Conservation (phyloP, 2,329 filamentous ascomycete species). For the Grosmannia huntii region DNA sequence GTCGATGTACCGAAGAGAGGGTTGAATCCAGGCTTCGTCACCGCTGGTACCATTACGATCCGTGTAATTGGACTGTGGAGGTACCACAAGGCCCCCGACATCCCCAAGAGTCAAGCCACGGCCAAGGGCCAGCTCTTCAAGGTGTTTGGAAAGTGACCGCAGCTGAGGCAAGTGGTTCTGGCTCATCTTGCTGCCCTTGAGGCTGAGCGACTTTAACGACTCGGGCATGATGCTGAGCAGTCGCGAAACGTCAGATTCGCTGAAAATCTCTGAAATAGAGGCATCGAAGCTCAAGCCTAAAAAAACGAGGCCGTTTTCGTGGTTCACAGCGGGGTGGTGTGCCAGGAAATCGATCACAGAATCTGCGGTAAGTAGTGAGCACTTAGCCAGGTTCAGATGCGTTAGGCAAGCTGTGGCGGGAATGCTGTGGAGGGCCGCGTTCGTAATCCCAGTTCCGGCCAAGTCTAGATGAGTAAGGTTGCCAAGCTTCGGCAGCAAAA, state of each 20-base stretch:
- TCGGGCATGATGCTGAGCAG: slow-evolving; percentile 54
- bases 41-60: background rate
- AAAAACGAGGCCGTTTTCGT: slow-evolving; percentile 45
- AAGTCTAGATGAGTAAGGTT: slow-evolving; percentile 66
- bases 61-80: slow-evolving; percentile 22
- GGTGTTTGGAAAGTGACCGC: slow-evolving; percentile 51
- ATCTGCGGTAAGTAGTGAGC: slow-evolving; percentile 53
- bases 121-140: slow-evolving; percentile 66
- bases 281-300: slow-evolving; percentile 63
- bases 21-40: slow-evolving; percentile 35
- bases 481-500: slow-evolving; percentile 55
- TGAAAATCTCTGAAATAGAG: slow-evolving; percentile 58
- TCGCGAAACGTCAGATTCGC: slow-evolving; percentile 48
- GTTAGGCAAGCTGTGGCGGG: slow-evolving; percentile 60
- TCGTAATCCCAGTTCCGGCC: slow-evolving; percentile 64
- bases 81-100: slow-evolving; percentile 51
- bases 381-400: slow-evolving; percentile 68
- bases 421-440: slow-evolving; percentile 56
- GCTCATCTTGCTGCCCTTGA: slow-evolving; percentile 63
- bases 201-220: slow-evolving; percentile 58
- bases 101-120: slow-evolving; percentile 53
- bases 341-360: slow-evolving; percentile 58
- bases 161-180: slow-evolving; percentile 50
- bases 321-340: slow-evolving; percentile 53
- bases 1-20: slow-evolving; percentile 62